A percentile compares a stretch with the other conserved stretches of the same genome.
These are phyloP conservation scores for Udeniomyces megalosporus DNA, from an alignment of 768 basidiomycete genomes.

Conservation along the genomic window DNA sequence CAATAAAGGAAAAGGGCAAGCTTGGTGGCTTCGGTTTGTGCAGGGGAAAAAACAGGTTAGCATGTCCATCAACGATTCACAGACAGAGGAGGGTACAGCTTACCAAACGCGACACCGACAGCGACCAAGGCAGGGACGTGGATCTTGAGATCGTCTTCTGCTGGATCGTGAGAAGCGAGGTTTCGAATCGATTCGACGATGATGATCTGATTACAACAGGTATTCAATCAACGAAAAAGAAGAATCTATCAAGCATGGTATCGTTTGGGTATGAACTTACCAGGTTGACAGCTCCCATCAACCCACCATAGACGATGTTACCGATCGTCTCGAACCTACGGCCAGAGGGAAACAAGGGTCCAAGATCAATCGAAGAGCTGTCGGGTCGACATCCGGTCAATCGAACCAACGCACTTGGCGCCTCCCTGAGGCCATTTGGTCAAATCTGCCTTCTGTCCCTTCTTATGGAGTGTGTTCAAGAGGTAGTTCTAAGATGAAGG, in stretches of 20 bases:
- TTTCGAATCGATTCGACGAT: conserved; percentile 69
- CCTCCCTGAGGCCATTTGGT: conserved; percentile 15
- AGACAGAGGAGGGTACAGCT: neutral
- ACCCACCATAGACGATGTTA: conserved; percentile 63
- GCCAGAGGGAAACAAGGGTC: no score
- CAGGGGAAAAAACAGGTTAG: neutral
- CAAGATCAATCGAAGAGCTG: neutral
- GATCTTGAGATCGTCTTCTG: conserved; percentile 42
- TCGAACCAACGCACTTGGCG: neutral
- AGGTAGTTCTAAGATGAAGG: conserved; percentile 27
- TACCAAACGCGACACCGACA: conserved; percentile 68
- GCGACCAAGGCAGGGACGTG: conserved; percentile 69
- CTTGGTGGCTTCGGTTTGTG: conserved; percentile 49
- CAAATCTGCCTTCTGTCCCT: conserved; percentile 36
- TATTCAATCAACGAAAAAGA: neutral
- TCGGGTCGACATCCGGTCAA: neutral
- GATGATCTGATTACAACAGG: conserved; percentile 37
- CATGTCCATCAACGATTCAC: no score
- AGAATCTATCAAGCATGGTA: neutral
- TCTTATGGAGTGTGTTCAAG: conserved; percentile 53
- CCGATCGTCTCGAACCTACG: conserved; percentile 71
- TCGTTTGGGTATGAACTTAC: neutral
- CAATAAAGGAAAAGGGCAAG: conserved; percentile 76
- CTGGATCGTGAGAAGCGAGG: conserved; percentile 43
- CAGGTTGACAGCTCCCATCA: conserved; percentile 77